A percentile compares a stretch with the other conserved stretches of the same genome.
phyloP scores from a whole-genome alignment of 108 stramenopile species.

The Cyclotella kingstonii region DNA sequence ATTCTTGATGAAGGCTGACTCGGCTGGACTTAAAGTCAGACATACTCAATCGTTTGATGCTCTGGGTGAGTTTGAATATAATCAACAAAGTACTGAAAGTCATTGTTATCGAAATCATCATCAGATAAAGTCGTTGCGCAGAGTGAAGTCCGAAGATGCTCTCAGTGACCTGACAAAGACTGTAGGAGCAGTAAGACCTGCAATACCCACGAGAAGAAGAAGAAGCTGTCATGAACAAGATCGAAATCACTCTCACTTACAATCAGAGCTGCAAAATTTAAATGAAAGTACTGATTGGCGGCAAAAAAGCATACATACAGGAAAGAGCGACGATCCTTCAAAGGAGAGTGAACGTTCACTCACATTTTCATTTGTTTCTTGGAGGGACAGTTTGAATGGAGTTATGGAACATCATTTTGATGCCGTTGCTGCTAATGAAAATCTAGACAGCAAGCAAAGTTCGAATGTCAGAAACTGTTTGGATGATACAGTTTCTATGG shows the following conservation, averaged over 20 bases:
- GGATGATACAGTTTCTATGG: too few species aligned
- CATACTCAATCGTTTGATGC: not conserved
- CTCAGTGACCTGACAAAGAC: too few species aligned
- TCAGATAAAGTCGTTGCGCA: too few species aligned
- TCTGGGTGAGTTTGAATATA: not conserved
- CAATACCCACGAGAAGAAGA: too few species aligned
- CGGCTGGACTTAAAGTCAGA: not conserved
- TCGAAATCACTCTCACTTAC: too few species aligned
- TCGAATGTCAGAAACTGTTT: not conserved
- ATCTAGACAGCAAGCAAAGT: not conserved
- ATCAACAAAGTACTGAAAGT: not conserved
- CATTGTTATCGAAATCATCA: not conserved
- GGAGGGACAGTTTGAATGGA: conserved; percentile 32
- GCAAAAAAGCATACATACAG: not conserved
- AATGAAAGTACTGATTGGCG: too few species aligned
- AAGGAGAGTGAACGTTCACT: not conserved
- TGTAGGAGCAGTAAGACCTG: too few species aligned
- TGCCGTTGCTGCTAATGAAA: conserved; percentile 1
- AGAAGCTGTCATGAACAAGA: too few species aligned
- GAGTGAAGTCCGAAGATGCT: too few species aligned
- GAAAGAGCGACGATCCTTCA: not conserved
- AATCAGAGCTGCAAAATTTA: too few species aligned
- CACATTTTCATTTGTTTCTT: conserved; percentile 32
- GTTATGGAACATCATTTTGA: conserved; percentile 26
- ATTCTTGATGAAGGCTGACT: too few species aligned